Conservation (phyloP, 768 basidiomycete species). For the Xanthoconium stramineum region DNA sequence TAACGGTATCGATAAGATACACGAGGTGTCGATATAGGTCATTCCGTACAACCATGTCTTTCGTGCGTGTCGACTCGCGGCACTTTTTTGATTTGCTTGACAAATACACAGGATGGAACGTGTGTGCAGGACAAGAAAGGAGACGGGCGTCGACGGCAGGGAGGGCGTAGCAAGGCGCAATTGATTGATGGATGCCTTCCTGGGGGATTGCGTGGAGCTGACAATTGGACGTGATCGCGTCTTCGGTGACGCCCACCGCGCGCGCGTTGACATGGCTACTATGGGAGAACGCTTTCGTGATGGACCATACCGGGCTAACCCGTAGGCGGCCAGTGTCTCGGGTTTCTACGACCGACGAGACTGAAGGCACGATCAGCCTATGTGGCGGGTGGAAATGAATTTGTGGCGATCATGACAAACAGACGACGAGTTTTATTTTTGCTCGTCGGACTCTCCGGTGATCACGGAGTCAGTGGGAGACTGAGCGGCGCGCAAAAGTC, state of each 20-base stretch:
- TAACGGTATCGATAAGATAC: constrained; percentile 21
- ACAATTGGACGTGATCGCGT: neutral
- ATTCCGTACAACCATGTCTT: neutral
- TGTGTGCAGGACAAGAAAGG: constrained; percentile 3
- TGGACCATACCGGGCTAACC: neutral
- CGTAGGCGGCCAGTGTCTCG: no score
- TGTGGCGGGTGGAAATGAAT: constrained; percentile 10
- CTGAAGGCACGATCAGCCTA: constrained; percentile 1
- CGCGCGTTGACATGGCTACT: constrained; percentile 18
- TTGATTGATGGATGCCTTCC: constrained; percentile 5
- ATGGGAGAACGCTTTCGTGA: constrained; percentile 10
- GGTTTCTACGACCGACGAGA: neutral
- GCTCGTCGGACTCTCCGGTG: constrained; percentile 4
- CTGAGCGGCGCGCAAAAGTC: constrained; percentile 15
- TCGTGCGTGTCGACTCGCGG: neutral
- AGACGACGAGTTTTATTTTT: neutral
- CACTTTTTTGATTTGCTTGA: neutral
- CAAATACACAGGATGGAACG: neutral
- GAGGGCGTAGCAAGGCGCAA: neutral
- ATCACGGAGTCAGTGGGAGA: constrained; percentile 14
- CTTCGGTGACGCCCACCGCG: neutral
- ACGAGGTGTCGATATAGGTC: constrained; percentile 7
- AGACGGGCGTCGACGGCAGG: neutral
- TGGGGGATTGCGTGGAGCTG: constrained; percentile 13
- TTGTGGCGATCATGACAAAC: constrained; percentile 19